Evolutionary conservation across 2,329 filamentous ascomycete species (phyloP), one percentile per base, ranked within the genome.

Genomic region (Fusarium sp.): DNA sequence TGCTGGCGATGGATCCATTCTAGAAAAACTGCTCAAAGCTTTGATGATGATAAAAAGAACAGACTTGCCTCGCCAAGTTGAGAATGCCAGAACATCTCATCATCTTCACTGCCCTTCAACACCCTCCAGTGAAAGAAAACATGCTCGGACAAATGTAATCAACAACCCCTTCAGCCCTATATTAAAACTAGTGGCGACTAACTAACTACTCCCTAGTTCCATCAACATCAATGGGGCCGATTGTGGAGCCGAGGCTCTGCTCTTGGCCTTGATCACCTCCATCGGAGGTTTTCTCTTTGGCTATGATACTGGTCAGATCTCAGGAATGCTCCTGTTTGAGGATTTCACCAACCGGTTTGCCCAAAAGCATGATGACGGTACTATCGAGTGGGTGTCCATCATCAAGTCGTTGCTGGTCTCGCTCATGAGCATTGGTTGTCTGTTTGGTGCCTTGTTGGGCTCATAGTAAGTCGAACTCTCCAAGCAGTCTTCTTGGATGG

Each of bases 271-370:
- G 25, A 80, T 84, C 31, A 86, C 85, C 51, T 85, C 83, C 34
- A 83, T 89, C 46, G 86, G 86, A 65, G 87, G 85, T 34, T 87
- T 87, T 76, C 82, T 89, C 64, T 88, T 88, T 74, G 87, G 87
- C 44, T 88, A 88, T 68, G 87, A 89, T 69, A 89, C 86, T 13
- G 87, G 86, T 65, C 84, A 87, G 74, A 87, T 87, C 61, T 86
- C 84, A 2, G 79, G 78, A 46, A 81, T 85, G 73, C 77, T 84
- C 7, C 75, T 83, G 16, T 84, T 84, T 74, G 67, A 74, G 13
- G 84, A 89, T 76, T 88, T 86, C 75, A 80, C 81, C 20, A 58
- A 80, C 14, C 83, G 85, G 4, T 89, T 89, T 66, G 84, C 82
- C 14, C 11, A 65, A 23, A 79, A 83, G 61, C 70, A 76, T 0